Evolutionary conservation across 345 rosid species (phyloP), one percentile per base, ranked within the genome.

Genomic region (Populus euphratica): DNA sequence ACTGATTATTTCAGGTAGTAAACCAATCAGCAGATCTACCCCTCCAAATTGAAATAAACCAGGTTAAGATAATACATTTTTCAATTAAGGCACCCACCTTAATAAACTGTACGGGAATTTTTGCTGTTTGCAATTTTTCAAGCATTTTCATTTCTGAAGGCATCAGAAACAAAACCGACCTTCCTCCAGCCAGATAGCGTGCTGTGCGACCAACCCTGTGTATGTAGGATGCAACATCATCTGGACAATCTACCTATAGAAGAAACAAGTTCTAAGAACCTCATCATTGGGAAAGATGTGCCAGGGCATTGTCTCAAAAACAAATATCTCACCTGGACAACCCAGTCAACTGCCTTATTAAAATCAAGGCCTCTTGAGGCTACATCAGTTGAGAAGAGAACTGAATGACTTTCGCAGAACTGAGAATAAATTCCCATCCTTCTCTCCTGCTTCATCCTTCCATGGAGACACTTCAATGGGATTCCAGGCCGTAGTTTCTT

Each of bases 131-230:
- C 76, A 96, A 86, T 71, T 90, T 93, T 79, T 93, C 97, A 36
- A 93, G 85, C 98, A 96, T 96, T 88, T 92, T 88, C 88, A 86
- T 88, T 83, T 96, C 99, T 7, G 99, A 92, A 75, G 99, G 98
- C 77, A 80, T 82, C 80, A 96, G 80, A 88, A 96, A 96, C 78
- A 96, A 84, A 73, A 92, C 87, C 0, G 98, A 93, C 77, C 87
- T 90, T 79, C 99, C 99, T 41, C 86, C 84, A 39, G 93, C 83
- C 59, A 73, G 79, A 85, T 89, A 90, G 44, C 99, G 94, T 74
- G 99, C 99, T 25, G 99, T 96, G 36, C 98, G 97, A 66, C 99
- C 99, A 82, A 91, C 99, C 83, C 99, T 92, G 80, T 96, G 97
- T 76, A 93, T 92, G 90, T 96, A 96, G 70, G 97, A 88, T 73